These are phyloP conservation scores for Xylaria digitata DNA, from an alignment of 2,329 filamentous ascomycete genomes.

Conservation along the genomic window DNA sequence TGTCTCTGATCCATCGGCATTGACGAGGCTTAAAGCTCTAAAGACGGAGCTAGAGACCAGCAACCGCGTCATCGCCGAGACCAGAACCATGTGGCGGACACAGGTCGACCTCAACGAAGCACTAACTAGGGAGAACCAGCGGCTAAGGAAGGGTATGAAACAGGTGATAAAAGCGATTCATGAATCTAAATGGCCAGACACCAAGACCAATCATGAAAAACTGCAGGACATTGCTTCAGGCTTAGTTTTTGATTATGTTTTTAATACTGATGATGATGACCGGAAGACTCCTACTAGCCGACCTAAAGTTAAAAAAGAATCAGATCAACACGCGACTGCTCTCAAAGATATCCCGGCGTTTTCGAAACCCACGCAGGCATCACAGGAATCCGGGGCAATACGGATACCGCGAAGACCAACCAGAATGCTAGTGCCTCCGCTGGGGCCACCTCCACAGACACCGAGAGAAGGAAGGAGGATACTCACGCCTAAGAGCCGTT, in stretches of 20 bases:
- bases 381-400: neutral
- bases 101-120: conserved; percentile 2
- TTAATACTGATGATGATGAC: neutral
- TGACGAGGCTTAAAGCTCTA: neutral
- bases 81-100: neutral
- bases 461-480: neutral
- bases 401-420: too few relatives aligned
- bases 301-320: conserved; percentile 1
- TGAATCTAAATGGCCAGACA: neutral
- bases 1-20: neutral
- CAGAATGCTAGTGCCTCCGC: too few relatives aligned
- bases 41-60: neutral
- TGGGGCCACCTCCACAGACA: too few relatives aligned
- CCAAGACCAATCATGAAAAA: neutral
- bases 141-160: conserved; percentile 6
- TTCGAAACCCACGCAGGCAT: neutral
- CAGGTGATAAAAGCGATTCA: conserved; percentile 8
- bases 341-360: conserved; percentile 2
- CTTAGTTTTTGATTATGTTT: neutral
- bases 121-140: conserved; percentile 9
- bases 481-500: conserved; percentile 1
- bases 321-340: neutral
- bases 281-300: neutral
- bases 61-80: neutral
- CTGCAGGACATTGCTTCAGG: conserved; percentile 2